Percentiles rank a stretch among this genome's conserved stretches.
Evolutionary conservation across 208 protist genomes (phyloP).

Genomic region (Leishmania gerbilli): DNA sequence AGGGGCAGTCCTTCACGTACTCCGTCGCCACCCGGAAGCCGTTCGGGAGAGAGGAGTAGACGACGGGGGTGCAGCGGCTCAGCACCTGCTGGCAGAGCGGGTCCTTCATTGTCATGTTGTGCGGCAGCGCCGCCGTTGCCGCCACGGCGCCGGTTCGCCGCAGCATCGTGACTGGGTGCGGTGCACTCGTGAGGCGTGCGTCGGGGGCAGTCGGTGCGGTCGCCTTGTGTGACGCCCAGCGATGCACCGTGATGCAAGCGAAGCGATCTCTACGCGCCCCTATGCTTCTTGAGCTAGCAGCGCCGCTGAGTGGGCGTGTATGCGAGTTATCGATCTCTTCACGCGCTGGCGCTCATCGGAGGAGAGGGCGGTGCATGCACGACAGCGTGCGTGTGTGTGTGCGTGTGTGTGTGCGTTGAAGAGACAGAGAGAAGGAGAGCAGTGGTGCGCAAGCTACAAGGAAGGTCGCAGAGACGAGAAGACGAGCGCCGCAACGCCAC

Average conservation of each 20-base stretch:
- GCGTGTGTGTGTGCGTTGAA: too few relatives aligned
- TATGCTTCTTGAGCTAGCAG: too few relatives aligned
- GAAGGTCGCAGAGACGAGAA: background rate
- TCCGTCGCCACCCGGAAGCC: constrained; percentile 98
- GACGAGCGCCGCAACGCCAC: background rate
- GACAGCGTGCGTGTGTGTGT: too few relatives aligned
- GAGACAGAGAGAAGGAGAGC: background rate
- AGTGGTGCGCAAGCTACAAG: background rate
- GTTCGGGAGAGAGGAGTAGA: constrained; percentile 94
- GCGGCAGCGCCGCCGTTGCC: constrained; percentile 21
- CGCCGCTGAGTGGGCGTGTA: too few relatives aligned
- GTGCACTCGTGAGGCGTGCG: background rate
- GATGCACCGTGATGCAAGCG: too few relatives aligned
- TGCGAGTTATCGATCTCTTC: background rate
- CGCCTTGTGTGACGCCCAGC: too few relatives aligned
- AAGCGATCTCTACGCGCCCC: too few relatives aligned
- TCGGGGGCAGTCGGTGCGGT: background rate
- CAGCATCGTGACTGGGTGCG: constrained; percentile 6
- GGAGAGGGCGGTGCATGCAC: background rate
- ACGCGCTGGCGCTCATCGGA: background rate
- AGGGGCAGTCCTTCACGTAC: constrained; percentile 87
- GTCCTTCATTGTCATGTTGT: constrained; percentile 61
- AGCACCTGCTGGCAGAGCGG: constrained; percentile 49
- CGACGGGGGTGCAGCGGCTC: constrained; percentile 74
- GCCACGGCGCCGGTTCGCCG: constrained; percentile 8